A percentile compares a stretch with the other conserved stretches of the same genome.
These are phyloP conservation scores for Dictyostelium brefeldianum DNA, from an alignment of 78 protist species.

Conservation along the genomic window DNA sequence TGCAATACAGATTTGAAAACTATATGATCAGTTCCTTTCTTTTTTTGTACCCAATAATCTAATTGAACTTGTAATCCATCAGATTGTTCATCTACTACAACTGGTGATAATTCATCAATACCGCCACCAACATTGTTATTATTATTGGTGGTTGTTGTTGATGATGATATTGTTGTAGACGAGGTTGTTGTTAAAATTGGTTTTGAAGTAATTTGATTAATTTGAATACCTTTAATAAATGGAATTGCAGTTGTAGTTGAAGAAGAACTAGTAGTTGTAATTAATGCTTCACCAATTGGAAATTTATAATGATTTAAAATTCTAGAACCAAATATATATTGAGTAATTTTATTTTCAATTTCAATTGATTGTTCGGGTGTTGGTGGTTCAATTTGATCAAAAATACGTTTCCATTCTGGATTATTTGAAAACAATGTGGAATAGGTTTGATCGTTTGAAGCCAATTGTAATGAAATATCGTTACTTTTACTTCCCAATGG, in stretches of 20 bases:
- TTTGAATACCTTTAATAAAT: slow-evolving; percentile 51
- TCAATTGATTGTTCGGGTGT: neutral
- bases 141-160: neutral
- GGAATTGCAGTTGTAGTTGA: slow-evolving; percentile 29
- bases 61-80: slow-evolving; percentile 25
- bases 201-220: neutral
- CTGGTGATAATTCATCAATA: neutral
- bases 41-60: slow-evolving; percentile 67
- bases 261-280: slow-evolving; percentile 20
- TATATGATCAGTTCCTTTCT: slow-evolving; percentile 40
- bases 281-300: slow-evolving; percentile 64
- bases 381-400: slow-evolving; percentile 25
- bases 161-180: neutral
- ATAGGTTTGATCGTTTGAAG: slow-evolving; percentile 35
- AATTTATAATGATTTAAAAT: slow-evolving; percentile 12
- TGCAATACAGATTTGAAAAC: slow-evolving; percentile 41
- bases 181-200: too few relatives aligned
- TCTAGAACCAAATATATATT: neutral
- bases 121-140: neutral
- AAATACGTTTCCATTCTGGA: slow-evolving; percentile 56
- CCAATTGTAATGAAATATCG: slow-evolving; percentile 41
- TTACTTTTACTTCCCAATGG: slow-evolving; percentile 70
- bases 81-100: neutral
- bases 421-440: slow-evolving; percentile 18
- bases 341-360: slow-evolving; percentile 28